Conservation (phyloP, 768 basidiomycete species). For the Neoboletus brunneissimus region DNA sequence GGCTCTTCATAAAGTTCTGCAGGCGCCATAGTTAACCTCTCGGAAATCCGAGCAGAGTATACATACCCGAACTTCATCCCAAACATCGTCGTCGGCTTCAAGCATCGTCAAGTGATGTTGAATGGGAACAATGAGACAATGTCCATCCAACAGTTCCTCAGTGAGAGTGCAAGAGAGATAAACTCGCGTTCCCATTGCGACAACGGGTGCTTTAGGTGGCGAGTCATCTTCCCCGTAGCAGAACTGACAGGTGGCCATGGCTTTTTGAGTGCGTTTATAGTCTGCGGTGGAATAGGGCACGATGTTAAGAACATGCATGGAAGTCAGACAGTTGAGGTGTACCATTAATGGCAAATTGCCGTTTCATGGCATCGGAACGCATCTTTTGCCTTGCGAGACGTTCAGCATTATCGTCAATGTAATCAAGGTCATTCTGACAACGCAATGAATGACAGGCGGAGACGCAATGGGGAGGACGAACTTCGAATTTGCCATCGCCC, state of each 20-base stretch:
- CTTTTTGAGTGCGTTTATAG: conserved; percentile 93
- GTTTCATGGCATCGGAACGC: conserved; percentile 94
- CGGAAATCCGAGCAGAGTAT: neutral
- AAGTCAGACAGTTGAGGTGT: conserved; percentile 14
- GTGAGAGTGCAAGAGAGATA: conserved; percentile 88
- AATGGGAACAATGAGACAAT: conserved; percentile 93
- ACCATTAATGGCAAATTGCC: conserved; percentile 96
- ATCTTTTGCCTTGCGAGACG: conserved; percentile 90
- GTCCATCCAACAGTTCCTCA: conserved; percentile 89
- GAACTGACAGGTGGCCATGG: conserved; percentile 77
- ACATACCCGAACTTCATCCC: conserved; percentile 92
- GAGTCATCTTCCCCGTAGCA: conserved; percentile 94
- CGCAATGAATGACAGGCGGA: neutral
- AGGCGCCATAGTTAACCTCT: neutral
- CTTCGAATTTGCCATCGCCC: conserved; percentile 85
- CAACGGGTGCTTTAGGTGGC: conserved; percentile 79
- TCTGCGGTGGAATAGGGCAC: conserved; percentile 45
- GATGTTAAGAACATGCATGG: neutral
- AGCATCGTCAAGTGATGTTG: conserved; percentile 90
- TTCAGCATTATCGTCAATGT: conserved; percentile 96
- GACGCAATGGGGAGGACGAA: conserved; percentile 29
- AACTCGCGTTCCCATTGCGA: conserved; percentile 86
- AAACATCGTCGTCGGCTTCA: conserved; percentile 95
- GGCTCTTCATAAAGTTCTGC: conserved; percentile 83
- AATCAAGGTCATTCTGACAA: conserved; percentile 79